These are phyloP conservation scores for Castanea sativa DNA, from an alignment of 306 rosid species.

Conservation along the genomic window DNA sequence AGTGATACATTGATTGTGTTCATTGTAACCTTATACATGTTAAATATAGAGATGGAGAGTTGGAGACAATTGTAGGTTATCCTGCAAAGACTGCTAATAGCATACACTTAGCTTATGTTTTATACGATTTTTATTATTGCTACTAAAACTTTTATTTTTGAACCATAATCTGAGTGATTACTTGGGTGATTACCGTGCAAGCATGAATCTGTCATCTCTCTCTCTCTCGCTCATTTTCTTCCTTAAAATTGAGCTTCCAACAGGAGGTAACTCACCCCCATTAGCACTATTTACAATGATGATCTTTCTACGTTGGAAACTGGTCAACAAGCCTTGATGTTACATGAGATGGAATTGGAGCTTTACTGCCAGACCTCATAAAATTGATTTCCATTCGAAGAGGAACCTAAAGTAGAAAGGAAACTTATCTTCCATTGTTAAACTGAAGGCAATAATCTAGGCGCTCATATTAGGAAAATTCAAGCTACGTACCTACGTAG, in stretches of 20 bases:
- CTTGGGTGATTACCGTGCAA: slow-evolving; percentile 73
- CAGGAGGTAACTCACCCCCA: background rate
- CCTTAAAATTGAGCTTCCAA: background rate
- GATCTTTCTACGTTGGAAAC: too few species aligned
- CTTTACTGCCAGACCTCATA: background rate
- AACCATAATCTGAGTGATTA: slow-evolving; percentile 67
- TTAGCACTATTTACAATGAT: background rate
- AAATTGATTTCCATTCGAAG: background rate
- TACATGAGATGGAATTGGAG: background rate
- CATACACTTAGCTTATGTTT: too few species aligned
- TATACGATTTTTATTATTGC: background rate
- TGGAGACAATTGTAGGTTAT: too few species aligned
- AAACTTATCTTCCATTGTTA: too few species aligned
- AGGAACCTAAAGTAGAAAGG: too few species aligned
- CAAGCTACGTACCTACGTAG: too few species aligned
- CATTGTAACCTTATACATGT: too few species aligned
- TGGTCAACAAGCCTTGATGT: too few species aligned
- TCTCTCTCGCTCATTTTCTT: background rate
- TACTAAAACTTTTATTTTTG: slow-evolving; percentile 24
- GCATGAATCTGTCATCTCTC: slow-evolving; percentile 11
- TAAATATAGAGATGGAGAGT: too few species aligned
- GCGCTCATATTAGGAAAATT: background rate
- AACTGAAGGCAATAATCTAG: background rate
- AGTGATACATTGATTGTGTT: too few species aligned
- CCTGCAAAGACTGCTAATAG: too few species aligned